Percentiles rank a stretch among this genome's conserved stretches.
Evolutionary conservation across 129 eudicot genomes (phyloP).

Genomic region (Artemisia tridentata): DNA sequence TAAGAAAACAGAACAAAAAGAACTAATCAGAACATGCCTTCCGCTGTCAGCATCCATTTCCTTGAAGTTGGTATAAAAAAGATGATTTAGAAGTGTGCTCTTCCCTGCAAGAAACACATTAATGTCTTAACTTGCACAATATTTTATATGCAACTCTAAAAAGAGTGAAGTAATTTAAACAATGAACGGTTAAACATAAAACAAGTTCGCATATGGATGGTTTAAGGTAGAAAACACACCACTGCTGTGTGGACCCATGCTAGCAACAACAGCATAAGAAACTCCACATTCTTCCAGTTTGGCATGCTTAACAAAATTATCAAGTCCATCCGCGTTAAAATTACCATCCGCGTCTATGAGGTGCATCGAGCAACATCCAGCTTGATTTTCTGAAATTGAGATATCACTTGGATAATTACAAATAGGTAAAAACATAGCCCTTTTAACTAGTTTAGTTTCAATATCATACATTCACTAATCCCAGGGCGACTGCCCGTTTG

Average conservation of each 20-base stretch:
- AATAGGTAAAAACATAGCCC: constrained; percentile 5
- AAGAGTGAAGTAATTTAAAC: not conserved
- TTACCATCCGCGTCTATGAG: constrained; percentile 77
- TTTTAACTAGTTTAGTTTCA: not conserved
- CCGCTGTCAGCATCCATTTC: constrained; percentile 88
- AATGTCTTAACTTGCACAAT: not conserved
- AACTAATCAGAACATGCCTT: constrained; percentile 42
- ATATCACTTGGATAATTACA: constrained; percentile 11
- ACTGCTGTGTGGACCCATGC: constrained; percentile 84
- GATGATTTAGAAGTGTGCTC: constrained; percentile 61
- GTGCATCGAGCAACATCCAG: constrained; percentile 41
- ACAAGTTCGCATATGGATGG: no score
- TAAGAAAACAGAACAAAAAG: constrained; percentile 14
- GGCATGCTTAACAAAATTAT: constrained; percentile 28
- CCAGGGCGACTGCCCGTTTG: no score
- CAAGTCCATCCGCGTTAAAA: constrained; percentile 57
- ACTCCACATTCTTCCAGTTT: constrained; percentile 52
- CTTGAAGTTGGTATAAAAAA: constrained; percentile 17
- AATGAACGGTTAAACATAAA: not conserved
- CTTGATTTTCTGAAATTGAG: constrained; percentile 32
- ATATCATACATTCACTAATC: no score
- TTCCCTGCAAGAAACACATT: constrained; percentile 46
- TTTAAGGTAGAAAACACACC: constrained; percentile 37
- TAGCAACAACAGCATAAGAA: constrained; percentile 49
- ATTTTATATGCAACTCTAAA: no score